These are phyloP conservation scores for Trichoderma sp. DNA, from an alignment of 2,329 filamentous ascomycete species.

Conservation along the genomic window DNA sequence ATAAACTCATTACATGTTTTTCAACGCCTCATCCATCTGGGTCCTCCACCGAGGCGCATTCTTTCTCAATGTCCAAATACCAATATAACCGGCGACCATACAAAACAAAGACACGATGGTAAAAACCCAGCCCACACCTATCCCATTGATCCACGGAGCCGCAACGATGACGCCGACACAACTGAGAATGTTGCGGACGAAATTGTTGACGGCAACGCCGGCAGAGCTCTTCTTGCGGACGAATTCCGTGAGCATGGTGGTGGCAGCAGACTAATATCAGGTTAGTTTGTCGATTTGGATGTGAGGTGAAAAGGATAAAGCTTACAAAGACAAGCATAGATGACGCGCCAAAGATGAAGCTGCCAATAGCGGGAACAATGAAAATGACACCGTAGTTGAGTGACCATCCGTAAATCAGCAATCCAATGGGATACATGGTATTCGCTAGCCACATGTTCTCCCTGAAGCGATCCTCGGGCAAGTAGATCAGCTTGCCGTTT, in stretches of 20 bases:
- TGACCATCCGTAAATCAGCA: constrained; percentile 78
- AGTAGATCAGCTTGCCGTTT: constrained; percentile 61
- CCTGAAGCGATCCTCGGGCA: constrained; percentile 77
- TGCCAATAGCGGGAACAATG: constrained; percentile 60
- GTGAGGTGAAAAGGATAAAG: not conserved
- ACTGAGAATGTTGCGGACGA: constrained; percentile 73
- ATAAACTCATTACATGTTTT: constrained; percentile 21
- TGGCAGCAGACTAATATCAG: constrained; percentile 50
- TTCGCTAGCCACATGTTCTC: constrained; percentile 79
- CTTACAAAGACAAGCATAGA: constrained; percentile 75
- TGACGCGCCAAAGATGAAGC: constrained; percentile 71
- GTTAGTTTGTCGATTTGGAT: not conserved
- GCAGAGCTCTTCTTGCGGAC: constrained; percentile 68
- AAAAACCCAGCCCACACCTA: constrained; percentile 75
- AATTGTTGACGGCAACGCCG: constrained; percentile 79
- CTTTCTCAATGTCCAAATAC: constrained; percentile 59
- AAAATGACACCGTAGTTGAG: constrained; percentile 62
- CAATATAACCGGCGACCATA: constrained; percentile 53
- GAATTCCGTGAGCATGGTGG: constrained; percentile 84
- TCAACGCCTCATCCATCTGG: constrained; percentile 54
- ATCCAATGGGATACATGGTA: constrained; percentile 63
- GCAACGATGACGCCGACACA: constrained; percentile 69
- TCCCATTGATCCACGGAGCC: constrained; percentile 65
- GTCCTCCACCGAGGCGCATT: constrained; percentile 62
- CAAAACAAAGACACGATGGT: constrained; percentile 55